Percentiles rank a stretch among this genome's conserved stretches.
Evolutionary conservation across 192 early-diverging fungal species (phyloP).

Genomic region (Umbelopsis ramanniana): DNA sequence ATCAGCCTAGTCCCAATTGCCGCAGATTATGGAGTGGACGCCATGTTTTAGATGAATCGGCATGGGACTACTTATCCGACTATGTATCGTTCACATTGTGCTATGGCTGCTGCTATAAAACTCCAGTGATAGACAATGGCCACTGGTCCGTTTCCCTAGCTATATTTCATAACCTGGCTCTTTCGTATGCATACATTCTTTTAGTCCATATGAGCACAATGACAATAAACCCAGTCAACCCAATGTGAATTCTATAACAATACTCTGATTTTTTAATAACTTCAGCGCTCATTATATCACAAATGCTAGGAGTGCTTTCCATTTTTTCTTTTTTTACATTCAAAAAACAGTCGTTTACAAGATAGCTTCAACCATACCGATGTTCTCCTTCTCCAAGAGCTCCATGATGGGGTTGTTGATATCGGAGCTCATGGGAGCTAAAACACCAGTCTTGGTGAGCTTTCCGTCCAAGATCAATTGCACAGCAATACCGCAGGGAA

Average conservation of each 20-base stretch:
- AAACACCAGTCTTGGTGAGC: slow-evolving; percentile 77
- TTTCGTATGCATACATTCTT: too few relatives aligned
- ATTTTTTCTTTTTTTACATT: not conserved
- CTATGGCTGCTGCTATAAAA: not conserved
- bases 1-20: slow-evolving; percentile 37
- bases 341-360: slow-evolving; percentile 49
- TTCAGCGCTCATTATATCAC: too few relatives aligned
- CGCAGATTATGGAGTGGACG: slow-evolving; percentile 20
- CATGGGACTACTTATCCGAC: not conserved
- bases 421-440: slow-evolving; percentile 90
- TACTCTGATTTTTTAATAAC: too few relatives aligned
- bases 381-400: slow-evolving; percentile 86
- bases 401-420: slow-evolving; percentile 91
- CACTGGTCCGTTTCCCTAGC: too few relatives aligned
- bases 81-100: not conserved
- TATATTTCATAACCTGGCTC: too few relatives aligned
- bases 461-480: slow-evolving; percentile 90
- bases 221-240: too few relatives aligned
- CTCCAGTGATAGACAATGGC: too few relatives aligned
- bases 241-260: too few relatives aligned
- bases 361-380: slow-evolving; percentile 81
- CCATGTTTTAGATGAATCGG: slow-evolving; percentile 15
- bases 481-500: slow-evolving; percentile 94
- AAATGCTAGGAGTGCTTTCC: not conserved
- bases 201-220: too few relatives aligned